phyloP scores from a whole-genome alignment of 148 eudicot species.

The Tetragonia tetragonoides region DNA sequence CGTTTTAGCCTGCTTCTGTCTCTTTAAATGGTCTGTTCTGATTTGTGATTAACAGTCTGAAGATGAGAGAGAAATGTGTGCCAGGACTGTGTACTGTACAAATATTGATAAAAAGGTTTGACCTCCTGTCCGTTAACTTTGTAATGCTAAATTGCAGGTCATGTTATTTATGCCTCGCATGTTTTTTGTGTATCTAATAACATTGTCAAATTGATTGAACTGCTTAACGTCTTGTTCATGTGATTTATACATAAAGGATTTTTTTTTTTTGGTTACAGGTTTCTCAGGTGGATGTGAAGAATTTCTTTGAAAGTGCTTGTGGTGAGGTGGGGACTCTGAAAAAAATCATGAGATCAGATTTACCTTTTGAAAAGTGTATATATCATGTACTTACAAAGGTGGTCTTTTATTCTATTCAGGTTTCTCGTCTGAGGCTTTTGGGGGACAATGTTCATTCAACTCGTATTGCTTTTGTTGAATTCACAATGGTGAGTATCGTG shows the following conservation, averaged over 20 bases:
- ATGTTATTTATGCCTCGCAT: not conserved
- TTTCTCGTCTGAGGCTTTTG: constrained; percentile 90
- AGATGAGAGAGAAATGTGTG: constrained; percentile 94
- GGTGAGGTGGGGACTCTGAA: constrained; percentile 58
- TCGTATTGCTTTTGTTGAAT: constrained; percentile 95
- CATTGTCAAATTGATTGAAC: constrained; percentile 1
- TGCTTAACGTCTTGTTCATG: constrained; percentile 9
- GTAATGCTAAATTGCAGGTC: not conserved
- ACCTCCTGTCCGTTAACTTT: not conserved
- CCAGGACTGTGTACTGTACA: constrained; percentile 95
- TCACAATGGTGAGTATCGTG: constrained; percentile 45
- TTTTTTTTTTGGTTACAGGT: constrained; percentile 47
- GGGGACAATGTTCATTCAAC: constrained; percentile 93
- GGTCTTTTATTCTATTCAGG: constrained; percentile 39
- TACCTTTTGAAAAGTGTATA: not conserved
- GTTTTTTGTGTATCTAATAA: not conserved
- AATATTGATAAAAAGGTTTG: constrained; percentile 91
- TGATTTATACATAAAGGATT: not conserved
- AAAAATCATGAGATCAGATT: not conserved
- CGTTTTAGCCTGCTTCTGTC: not conserved
- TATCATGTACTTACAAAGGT: constrained; percentile 8
- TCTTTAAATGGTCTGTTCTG: not conserved
- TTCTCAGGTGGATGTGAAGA: constrained; percentile 83
- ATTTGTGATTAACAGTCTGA: constrained; percentile 51
- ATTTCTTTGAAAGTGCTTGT: constrained; percentile 77